Conservation (phyloP, 495 filamentous ascomycete species). For the Aspergillus cristatus region DNA sequence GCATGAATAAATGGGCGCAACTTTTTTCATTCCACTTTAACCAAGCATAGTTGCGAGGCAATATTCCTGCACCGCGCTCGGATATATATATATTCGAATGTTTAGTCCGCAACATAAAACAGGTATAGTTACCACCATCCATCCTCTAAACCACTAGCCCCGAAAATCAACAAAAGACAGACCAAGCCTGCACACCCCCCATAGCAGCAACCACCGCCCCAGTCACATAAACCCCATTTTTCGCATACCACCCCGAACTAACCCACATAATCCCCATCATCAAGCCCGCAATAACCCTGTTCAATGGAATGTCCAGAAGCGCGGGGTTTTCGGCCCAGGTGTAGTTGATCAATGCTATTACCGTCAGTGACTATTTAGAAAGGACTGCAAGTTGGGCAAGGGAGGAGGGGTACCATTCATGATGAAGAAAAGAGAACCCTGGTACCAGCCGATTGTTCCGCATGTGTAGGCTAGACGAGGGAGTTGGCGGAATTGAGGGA, state of each 20-base stretch:
- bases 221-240: conserved; percentile 9
- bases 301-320: conserved; percentile 13
- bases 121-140: no score
- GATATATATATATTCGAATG: no score
- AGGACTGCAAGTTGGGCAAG: not conserved
- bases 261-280: conserved; percentile 14
- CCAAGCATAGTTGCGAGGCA: no score
- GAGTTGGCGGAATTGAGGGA: conserved; percentile 14
- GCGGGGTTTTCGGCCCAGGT: conserved; percentile 16
- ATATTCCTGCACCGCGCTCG: no score
- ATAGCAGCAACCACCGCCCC: conserved; percentile 11
- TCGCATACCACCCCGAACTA: conserved; percentile 22
- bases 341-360: conserved; percentile 19
- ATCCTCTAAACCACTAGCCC: no score
- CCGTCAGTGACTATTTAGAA: not conserved
- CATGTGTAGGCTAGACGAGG: conserved; percentile 20
- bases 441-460: conserved; percentile 22
- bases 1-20: no score
- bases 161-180: conserved; percentile 6
- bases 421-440: conserved; percentile 22
- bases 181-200: conserved; percentile 18
- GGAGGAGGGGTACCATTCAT: conserved; percentile 14
- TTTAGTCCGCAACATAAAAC: no score
- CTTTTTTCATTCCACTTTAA: no score
- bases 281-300: conserved; percentile 17